Base-by-base conservation (phyloP, 2,329 filamentous ascomycete species). In the Xylaria sp. region DNA sequence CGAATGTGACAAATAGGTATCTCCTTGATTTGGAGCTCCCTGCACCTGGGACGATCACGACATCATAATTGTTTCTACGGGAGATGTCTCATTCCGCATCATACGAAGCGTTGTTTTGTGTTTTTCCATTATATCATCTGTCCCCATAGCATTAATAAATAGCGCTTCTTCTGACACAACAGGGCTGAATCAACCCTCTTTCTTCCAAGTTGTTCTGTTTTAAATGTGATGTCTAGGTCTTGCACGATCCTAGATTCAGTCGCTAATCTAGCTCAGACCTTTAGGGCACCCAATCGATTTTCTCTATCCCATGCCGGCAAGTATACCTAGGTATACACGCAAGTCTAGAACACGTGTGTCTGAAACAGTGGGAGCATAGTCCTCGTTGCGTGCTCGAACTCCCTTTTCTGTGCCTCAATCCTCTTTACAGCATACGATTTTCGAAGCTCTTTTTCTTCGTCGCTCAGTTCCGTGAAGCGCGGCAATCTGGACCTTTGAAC, bases 11-110 rank as follows among this genome's bases (percentile, higher is more conserved):
- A 31, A 77, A 78, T 65, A 64, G 69, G 2, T 82, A 80, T 66
- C 67, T 83, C 13, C 51, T 83, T 10, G 77, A 77, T 51, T 71
- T 78, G 52, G 76, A 71, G n/a, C 67, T 80, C 12, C 81, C 80
- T 9, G 71, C 62, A 66, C 67, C 72, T 3, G 76, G 76, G 2
- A 76, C 75, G 5, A 70, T 77, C 33, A 68, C 65, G 18, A 13
- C n/a, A 18, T 67, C 71, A 23, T 72, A 66, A 49, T 15, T 39
- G 13, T 52, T 1, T 23, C n/a, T 3, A 28, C 9, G 13, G n/a
- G 3, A 13, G 36, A 9, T 9, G 15, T 57, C 43, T 49, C 13
- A 20, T n/a, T 9, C 3, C 9, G 25, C 15, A 13, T 57, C 25
- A 12, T 4, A 28, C 31, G n/a, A 60, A 39, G 41, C 25, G 41